Evolutionary conservation across 805 yeast genomes (phyloP), one percentile per base, ranked within the genome.

Genomic region (Dipodascus albidus): DNA sequence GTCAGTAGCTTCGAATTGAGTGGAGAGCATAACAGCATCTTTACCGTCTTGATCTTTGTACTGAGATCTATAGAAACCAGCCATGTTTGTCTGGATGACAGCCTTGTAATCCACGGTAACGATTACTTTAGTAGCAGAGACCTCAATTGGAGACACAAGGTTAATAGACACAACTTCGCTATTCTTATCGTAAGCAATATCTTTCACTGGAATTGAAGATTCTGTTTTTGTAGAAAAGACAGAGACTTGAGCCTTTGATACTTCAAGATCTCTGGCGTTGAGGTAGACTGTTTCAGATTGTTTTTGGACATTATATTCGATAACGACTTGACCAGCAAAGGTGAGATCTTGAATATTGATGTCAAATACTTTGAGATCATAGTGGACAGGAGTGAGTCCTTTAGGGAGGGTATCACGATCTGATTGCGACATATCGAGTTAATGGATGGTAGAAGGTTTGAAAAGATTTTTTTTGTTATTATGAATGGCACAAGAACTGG

Each of bases 1-100:
- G 64, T 86, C 93, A 20, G 91, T 83, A 22, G 95, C 82, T 70
- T 86, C 95, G 80, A 86, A 82, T 69, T 86, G 95, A 48, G 95
- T 85, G 49, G 90, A 82, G 48, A 88, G 87, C 76, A 85, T 74
- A 66, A 83, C 82, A 42, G 80, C 81, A 55, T 74, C 73, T 21
- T 87, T 85, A 57, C 83, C 75, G 55, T 75, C 74, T 58, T 74
- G 74, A 54, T 74, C 76, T 58, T 67, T 67, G 67, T 85, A 85
- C 47, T 80, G 70, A 19, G 88, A 82, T 62, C 86, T 76, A 73
- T 85, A 85, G 70, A 85, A 85, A 49, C 91, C 91, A 53, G 87
- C 85, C 91, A 85, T 85, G 63, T 83, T 80, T 63, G 82, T 84
- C 67, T 83, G 83, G 70, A 85, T 75, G 48, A 70, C 74, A 59